These are phyloP conservation scores for Microsporum audouinii DNA, from an alignment of 2,329 filamentous ascomycete genomes.

Conservation along the genomic window DNA sequence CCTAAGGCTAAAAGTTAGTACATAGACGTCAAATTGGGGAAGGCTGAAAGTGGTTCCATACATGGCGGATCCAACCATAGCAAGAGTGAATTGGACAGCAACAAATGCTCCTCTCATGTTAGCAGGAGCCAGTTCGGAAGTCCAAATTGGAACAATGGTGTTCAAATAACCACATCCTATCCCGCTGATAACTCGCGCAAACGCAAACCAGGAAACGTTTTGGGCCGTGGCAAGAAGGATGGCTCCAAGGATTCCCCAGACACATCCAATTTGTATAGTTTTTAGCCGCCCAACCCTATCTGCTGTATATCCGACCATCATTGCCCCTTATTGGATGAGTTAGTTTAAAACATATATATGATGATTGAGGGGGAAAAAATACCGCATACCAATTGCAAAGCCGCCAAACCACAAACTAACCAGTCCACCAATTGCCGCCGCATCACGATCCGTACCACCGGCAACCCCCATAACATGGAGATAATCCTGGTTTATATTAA, in stretches of 20 bases:
- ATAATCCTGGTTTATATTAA: background rate
- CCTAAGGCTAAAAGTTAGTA: background rate
- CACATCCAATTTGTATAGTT: background rate
- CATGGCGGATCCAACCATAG: background rate
- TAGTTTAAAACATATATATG: background rate
- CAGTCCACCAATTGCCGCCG: background rate
- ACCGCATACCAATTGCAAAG: background rate
- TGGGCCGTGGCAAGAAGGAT: background rate
- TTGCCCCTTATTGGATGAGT: background rate
- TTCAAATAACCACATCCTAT: background rate
- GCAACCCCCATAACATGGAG: background rate
- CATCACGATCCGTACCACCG: background rate
- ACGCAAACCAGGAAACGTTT: background rate
- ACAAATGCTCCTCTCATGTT: conserved; percentile 1
- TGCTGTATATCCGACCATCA: background rate
- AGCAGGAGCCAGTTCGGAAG: background rate
- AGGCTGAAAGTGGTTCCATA: background rate
- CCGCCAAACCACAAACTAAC: conserved; percentile 1
- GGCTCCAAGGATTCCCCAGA: background rate
- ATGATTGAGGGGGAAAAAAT: background rate
- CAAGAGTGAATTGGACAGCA: background rate
- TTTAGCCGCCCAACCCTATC: background rate
- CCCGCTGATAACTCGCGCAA: background rate
- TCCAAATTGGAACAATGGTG: background rate
- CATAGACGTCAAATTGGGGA: background rate